These are phyloP conservation scores for Taiwanofungus camphoratus DNA, from an alignment of 1,284 basidiomycete species.

Conservation along the genomic window DNA sequence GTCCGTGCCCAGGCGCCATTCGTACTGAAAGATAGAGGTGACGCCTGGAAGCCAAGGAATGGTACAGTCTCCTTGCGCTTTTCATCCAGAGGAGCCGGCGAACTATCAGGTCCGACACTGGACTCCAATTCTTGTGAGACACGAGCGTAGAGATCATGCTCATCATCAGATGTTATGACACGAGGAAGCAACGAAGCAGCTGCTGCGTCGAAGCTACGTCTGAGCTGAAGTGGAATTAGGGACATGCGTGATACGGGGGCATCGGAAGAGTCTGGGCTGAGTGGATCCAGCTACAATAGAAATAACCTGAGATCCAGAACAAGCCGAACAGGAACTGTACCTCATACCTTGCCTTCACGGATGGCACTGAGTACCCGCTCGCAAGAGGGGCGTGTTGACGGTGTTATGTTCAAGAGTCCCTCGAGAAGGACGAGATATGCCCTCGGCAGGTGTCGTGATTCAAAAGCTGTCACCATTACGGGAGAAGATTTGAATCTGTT, in stretches of 20 bases:
- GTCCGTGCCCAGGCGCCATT: conserved; percentile 5
- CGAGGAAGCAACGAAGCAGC: not conserved
- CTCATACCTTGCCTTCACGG: conserved; percentile 57
- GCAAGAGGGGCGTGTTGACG: conserved; percentile 60
- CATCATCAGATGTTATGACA: not conserved
- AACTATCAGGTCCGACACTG: conserved; percentile 9
- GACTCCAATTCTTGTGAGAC: conserved; percentile 6
- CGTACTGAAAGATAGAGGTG: not conserved
- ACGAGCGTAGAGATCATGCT: conserved; percentile 4
- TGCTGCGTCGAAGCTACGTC: conserved; percentile 2
- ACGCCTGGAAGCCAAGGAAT: conserved; percentile 1
- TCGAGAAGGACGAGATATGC: conserved; percentile 70
- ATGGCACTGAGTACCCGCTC: conserved; percentile 65
- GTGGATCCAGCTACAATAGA: conserved; percentile 8
- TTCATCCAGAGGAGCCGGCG: conserved; percentile 1
- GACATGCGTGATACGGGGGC: not conserved
- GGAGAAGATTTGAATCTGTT: conserved; percentile 56
- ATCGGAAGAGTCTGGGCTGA: not conserved
- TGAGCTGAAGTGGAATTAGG: conserved; percentile 5
- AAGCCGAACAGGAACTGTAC: not conserved
- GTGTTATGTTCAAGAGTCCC: conserved; percentile 57
- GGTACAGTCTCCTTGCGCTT: conserved; percentile 2
- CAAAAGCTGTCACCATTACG: conserved; percentile 47
- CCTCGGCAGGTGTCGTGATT: conserved; percentile 62
- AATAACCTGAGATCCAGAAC: not conserved